phyloP scores from a whole-genome alignment of 441 rosid genomes.

The Populus hybrid region DNA sequence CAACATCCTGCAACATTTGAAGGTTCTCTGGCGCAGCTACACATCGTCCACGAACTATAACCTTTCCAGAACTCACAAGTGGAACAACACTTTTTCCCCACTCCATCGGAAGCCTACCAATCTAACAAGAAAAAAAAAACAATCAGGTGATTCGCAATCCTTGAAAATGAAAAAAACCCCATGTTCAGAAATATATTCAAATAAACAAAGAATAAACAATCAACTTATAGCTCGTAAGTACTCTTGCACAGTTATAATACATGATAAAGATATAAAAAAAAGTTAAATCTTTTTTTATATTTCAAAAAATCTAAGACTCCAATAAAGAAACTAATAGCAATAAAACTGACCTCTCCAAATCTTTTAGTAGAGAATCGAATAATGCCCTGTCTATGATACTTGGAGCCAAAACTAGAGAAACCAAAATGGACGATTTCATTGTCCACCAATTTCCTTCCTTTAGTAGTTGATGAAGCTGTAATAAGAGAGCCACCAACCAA shows the following conservation, averaged over 20 bases:
- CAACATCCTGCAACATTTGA: background rate
- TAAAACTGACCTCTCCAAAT: conserved; percentile 49
- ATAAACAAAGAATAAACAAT: too few relatives aligned
- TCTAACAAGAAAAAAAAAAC: conserved; percentile 24
- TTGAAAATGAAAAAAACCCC: too few relatives aligned
- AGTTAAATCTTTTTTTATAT: too few relatives aligned
- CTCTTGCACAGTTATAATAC: too few relatives aligned
- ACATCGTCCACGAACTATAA: conserved; percentile 54
- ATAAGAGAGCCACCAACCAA: conserved; percentile 61
- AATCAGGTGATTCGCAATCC: background rate
- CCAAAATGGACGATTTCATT: conserved; percentile 55
- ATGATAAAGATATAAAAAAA: too few relatives aligned
- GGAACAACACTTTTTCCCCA: conserved; percentile 59
- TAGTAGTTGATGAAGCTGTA: conserved; percentile 50
- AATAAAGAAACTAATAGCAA: background rate
- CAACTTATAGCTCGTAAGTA: too few relatives aligned
- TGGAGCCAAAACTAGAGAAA: conserved; percentile 23
- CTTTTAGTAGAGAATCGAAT: conserved; percentile 62
- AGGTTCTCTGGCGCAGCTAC: conserved; percentile 42
- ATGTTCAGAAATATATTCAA: too few relatives aligned
- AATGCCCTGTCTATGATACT: conserved; percentile 7
- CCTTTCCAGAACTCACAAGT: conserved; percentile 44
- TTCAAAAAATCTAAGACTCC: too few relatives aligned
- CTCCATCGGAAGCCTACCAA: conserved; percentile 75
- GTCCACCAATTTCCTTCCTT: conserved; percentile 58